Evolutionary conservation across 2,329 filamentous ascomycete species (phyloP).

Genomic region (Microdochium trichocladiopsis): DNA sequence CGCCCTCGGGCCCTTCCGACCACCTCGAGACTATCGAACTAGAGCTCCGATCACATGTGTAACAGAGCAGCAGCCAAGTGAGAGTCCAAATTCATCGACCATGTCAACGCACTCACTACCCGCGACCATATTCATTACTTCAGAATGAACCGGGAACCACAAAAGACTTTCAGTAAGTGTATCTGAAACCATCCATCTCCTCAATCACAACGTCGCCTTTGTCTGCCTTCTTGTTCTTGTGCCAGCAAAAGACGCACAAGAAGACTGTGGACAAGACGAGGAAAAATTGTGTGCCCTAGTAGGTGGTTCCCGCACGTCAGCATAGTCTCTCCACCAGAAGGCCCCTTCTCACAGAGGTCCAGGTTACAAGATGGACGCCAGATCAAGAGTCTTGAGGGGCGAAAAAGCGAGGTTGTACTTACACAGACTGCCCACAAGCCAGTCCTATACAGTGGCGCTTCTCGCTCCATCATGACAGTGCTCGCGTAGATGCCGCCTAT

Average conservation of each 20-base stretch:
- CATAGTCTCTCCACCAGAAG: too few relatives aligned
- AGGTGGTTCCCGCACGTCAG: background rate
- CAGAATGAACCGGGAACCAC: too few relatives aligned
- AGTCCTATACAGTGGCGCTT: background rate
- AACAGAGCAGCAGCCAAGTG: too few relatives aligned
- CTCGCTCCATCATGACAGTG: background rate
- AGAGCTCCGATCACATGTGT: too few relatives aligned
- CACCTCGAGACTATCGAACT: too few relatives aligned
- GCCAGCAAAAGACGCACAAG: background rate
- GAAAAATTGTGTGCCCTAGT: constrained; percentile 1
- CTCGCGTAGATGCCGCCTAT: background rate
- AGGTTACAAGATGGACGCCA: background rate
- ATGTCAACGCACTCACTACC: too few relatives aligned
- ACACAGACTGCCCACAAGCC: background rate
- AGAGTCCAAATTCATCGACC: too few relatives aligned
- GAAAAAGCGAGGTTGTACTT: background rate
- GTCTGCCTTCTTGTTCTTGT: background rate
- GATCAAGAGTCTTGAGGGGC: background rate
- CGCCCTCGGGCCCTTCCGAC: too few relatives aligned
- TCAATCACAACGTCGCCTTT: background rate
- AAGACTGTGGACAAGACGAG: background rate
- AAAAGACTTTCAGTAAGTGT: background rate
- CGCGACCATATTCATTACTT: too few relatives aligned
- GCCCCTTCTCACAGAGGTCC: too few relatives aligned
- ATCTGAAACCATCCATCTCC: background rate